Percentiles rank a stretch among this genome's conserved stretches.
Conservation (phyloP, 495 filamentous ascomycete genomes). For the Penicillium simplicissimum region DNA sequence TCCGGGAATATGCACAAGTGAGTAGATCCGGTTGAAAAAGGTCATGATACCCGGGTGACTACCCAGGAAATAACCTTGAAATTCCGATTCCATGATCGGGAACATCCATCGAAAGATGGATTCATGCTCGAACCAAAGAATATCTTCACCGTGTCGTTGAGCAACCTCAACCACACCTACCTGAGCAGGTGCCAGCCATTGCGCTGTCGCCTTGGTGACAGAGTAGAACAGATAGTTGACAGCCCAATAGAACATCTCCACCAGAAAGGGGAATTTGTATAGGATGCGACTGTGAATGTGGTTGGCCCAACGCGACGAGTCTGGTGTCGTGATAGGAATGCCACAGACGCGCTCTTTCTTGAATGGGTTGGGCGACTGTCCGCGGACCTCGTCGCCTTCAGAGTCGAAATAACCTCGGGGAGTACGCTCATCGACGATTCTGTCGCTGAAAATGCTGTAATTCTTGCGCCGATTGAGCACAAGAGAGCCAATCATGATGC, state of each 20-base stretch:
- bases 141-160: constrained; percentile 59
- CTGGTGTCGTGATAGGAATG: constrained; percentile 51
- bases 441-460: constrained; percentile 43
- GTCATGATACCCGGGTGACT: constrained; percentile 56
- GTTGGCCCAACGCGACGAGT: constrained; percentile 57
- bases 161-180: constrained; percentile 67
- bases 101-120: constrained; percentile 55
- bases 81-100: constrained; percentile 52
- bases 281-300: constrained; percentile 57
- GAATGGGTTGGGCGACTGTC: constrained; percentile 24
- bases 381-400: constrained; percentile 34
- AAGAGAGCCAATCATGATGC: constrained; percentile 59
- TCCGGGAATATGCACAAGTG: constrained; percentile 66
- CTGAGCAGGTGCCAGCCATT: constrained; percentile 35
- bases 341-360: constrained; percentile 43
- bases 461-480: constrained; percentile 54
- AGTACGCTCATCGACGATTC: background rate
- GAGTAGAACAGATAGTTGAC: constrained; percentile 67
- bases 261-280: constrained; percentile 54
- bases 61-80: constrained; percentile 62
- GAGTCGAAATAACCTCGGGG: background rate
- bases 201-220: constrained; percentile 59
- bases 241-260: constrained; percentile 72
- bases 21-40: constrained; percentile 62
- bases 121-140: constrained; percentile 64